These are phyloP conservation scores for Penicillium sp. DNA, from an alignment of 2,329 filamentous ascomycete species.

Conservation along the genomic window DNA sequence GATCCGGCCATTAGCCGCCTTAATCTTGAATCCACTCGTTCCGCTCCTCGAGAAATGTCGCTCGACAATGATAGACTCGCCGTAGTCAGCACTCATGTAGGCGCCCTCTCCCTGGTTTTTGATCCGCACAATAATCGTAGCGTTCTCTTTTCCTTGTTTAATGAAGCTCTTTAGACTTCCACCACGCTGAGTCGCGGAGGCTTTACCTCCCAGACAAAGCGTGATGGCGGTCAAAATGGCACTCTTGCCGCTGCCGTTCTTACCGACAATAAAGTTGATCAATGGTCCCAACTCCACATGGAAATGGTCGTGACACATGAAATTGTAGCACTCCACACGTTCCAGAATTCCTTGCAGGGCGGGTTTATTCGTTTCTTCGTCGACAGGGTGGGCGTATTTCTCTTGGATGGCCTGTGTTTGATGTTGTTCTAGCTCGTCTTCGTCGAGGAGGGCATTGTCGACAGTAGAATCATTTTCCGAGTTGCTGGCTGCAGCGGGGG, in stretches of 20 bases:
- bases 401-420: conserved; percentile 67
- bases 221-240: conserved; percentile 92
- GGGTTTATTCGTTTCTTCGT: conserved; percentile 69
- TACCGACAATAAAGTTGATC: conserved; percentile 97
- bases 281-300: conserved; percentile 85
- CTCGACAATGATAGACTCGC: conserved; percentile 85
- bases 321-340: conserved; percentile 84
- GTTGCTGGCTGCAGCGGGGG: no score
- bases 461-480: not conserved
- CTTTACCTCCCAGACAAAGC: conserved; percentile 92
- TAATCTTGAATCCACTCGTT: conserved; percentile 83
- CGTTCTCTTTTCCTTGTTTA: conserved; percentile 77
- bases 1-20: conserved; percentile 69
- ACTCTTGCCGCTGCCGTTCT: conserved; percentile 98
- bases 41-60: conserved; percentile 79
- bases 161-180: conserved; percentile 88
- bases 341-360: conserved; percentile 87
- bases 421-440: conserved; percentile 56
- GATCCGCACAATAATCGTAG: conserved; percentile 78
- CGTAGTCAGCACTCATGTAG: conserved; percentile 81
- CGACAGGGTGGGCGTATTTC: conserved; percentile 48
- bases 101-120: conserved; percentile 88
- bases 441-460: conserved; percentile 28
- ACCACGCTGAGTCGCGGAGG: conserved; percentile 88
- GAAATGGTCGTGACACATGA: conserved; percentile 91